A percentile compares a stretch with the other conserved stretches of the same genome.
phyloP scores from a whole-genome alignment of 2,329 filamentous ascomycete genomes.

The Coleophoma crateriformis region DNA sequence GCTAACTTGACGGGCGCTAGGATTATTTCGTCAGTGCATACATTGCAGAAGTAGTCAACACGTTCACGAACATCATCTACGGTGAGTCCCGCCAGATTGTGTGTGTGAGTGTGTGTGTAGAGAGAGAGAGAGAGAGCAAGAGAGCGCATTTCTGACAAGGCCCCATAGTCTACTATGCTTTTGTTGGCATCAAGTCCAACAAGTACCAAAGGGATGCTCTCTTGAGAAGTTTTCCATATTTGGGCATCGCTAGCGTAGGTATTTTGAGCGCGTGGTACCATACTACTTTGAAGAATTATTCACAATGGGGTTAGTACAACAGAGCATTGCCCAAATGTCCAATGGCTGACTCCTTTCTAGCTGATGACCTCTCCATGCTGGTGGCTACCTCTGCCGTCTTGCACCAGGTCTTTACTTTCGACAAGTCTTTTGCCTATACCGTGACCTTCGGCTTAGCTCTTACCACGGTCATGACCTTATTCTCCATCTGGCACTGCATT shows the following conservation, averaged over 20 bases:
- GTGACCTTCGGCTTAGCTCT: conserved; percentile 35
- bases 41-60: conserved; percentile 48
- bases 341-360: conserved; percentile 25
- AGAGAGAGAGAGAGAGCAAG: background rate
- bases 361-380: conserved; percentile 53
- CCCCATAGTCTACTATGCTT: conserved; percentile 21
- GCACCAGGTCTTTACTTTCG: conserved; percentile 37
- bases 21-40: conserved; percentile 48
- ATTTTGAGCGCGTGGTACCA: conserved; percentile 36
- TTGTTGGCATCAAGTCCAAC: conserved; percentile 22
- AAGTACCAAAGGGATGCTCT: conserved; percentile 21
- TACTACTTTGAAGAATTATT: conserved; percentile 37
- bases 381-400: conserved; percentile 45
- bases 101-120: too few relatives aligned
- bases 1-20: conserved; percentile 22
- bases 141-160: background rate
- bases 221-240: conserved; percentile 30
- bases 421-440: conserved; percentile 32
- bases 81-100: conserved; percentile 25
- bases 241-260: conserved; percentile 36
- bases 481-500: conserved; percentile 33
- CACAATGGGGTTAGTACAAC: conserved; percentile 34
- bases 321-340: conserved; percentile 32
- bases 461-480: conserved; percentile 30
- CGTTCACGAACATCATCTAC: conserved; percentile 44